Percentiles rank a stretch among this genome's conserved stretches.
These are phyloP conservation scores for Chloris gayana DNA, from an alignment of 176 grass and related monocot genomes.

Conservation along the genomic window DNA sequence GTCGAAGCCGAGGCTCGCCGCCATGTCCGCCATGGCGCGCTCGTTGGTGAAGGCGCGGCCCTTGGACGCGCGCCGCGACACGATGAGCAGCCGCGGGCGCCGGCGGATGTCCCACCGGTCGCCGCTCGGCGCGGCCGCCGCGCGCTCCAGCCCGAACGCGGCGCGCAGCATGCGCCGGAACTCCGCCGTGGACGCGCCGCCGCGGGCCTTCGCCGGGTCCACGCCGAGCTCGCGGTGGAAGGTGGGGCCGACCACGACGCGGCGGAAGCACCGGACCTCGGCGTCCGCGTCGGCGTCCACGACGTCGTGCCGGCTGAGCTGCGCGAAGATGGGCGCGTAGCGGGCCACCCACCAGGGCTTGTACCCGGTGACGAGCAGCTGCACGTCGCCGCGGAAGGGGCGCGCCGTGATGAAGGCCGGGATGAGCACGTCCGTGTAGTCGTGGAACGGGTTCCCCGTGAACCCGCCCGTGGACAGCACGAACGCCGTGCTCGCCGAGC, in stretches of 20 bases:
- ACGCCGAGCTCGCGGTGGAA: slow-evolving; percentile 78
- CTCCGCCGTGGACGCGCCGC: slow-evolving; percentile 36
- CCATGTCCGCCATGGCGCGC: slow-evolving; percentile 68
- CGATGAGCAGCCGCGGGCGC: slow-evolving; percentile 54
- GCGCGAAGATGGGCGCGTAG: slow-evolving; percentile 61
- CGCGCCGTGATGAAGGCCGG: slow-evolving; percentile 68
- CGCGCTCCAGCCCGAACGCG: slow-evolving; percentile 72
- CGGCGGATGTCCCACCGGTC: slow-evolving; percentile 70
- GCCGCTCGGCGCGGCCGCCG: slow-evolving; percentile 45
- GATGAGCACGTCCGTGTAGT: slow-evolving; percentile 89
- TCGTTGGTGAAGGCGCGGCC: slow-evolving; percentile 69
- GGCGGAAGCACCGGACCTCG: slow-evolving; percentile 66
- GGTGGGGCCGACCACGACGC: slow-evolving; percentile 53
- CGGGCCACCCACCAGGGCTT: slow-evolving; percentile 77
- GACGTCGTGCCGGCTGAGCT: slow-evolving; percentile 71
- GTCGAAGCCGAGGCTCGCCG: slow-evolving; percentile 67
- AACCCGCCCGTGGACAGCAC: slow-evolving; percentile 64
- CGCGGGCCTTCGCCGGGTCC: slow-evolving; percentile 39
- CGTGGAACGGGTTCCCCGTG: slow-evolving; percentile 88
- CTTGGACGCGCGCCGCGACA: slow-evolving; percentile 45
- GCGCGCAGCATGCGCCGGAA: slow-evolving; percentile 62
- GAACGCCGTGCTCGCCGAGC: slow-evolving; percentile 50
- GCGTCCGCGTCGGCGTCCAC: slow-evolving; percentile 57
- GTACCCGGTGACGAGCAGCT: slow-evolving; percentile 65
- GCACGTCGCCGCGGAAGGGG: slow-evolving; percentile 61